phyloP scores from a whole-genome alignment of 2,329 filamentous ascomycete genomes.

The Trichoderma atrobrunneum region DNA sequence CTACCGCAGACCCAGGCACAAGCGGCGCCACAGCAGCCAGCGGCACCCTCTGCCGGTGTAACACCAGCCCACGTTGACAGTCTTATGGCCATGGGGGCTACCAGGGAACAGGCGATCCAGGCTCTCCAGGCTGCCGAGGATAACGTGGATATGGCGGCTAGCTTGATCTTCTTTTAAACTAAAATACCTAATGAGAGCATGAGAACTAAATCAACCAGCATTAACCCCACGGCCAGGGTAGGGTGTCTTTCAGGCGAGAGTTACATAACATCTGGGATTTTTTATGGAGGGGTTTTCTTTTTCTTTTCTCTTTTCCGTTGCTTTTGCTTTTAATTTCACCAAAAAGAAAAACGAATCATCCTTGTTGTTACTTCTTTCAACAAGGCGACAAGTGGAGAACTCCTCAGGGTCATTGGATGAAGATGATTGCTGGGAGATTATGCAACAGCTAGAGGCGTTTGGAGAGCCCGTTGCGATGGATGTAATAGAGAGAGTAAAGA shows the following conservation, averaged over 20 bases:
- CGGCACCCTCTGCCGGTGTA: slow-evolving; percentile 35
- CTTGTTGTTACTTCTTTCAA: background rate
- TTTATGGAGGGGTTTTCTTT: background rate
- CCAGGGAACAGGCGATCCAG: slow-evolving; percentile 70
- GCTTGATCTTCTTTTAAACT: slow-evolving; percentile 60
- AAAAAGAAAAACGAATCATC: background rate
- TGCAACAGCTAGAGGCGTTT: slow-evolving; percentile 12
- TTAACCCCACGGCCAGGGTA: background rate
- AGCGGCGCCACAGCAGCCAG: slow-evolving; percentile 26
- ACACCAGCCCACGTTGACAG: slow-evolving; percentile 69
- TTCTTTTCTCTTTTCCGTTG: background rate
- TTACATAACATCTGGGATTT: background rate
- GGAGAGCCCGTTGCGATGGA: background rate
- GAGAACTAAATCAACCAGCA: slow-evolving; percentile 6
- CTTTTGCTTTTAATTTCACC: background rate
- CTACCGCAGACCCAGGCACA: slow-evolving; percentile 24
- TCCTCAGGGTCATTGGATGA: background rate
- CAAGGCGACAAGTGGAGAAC: background rate
- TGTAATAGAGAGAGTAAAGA: background rate
- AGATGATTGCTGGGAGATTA: background rate
- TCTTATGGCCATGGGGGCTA: slow-evolving; percentile 74
- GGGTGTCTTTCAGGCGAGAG: background rate
- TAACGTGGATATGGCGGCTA: slow-evolving; percentile 84
- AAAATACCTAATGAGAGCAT: slow-evolving; percentile 5
- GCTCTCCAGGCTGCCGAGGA: slow-evolving; percentile 80